Conservation (phyloP, 352 stramenopile species). For the Thalassiosira livingstoniorum region DNA sequence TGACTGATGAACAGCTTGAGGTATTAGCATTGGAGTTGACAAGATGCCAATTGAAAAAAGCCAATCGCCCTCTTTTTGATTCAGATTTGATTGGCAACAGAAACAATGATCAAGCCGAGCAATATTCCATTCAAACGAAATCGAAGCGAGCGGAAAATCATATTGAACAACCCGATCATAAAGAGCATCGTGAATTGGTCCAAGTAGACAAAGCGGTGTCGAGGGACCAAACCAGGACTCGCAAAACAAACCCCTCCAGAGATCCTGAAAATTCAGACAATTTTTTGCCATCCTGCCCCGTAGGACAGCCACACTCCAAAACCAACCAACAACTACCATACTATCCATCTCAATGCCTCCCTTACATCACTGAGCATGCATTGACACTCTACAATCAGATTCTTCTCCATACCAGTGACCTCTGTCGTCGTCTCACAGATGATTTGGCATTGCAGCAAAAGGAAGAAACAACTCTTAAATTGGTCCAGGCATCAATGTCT, state of each 20-base stretch:
- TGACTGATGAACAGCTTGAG: conserved; percentile 42
- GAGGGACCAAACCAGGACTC: neutral
- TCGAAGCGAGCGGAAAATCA: neutral
- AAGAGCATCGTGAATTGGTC: neutral
- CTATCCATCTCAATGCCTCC: conserved; percentile 36
- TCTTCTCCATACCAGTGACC: conserved; percentile 24
- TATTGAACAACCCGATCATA: neutral
- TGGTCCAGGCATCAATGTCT: conserved; percentile 19
- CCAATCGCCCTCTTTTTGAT: conserved; percentile 25
- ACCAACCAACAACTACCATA: conserved; percentile 13
- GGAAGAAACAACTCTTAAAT: conserved; percentile 18
- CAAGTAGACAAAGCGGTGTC: neutral
- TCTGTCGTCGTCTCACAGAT: conserved; percentile 33
- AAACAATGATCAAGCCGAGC: neutral
- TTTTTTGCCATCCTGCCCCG: neutral
- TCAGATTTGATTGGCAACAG: neutral
- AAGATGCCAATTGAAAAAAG: conserved; percentile 44
- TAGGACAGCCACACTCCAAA: neutral
- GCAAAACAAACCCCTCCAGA: too few relatives aligned
- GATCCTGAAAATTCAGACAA: neutral
- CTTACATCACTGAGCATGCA: conserved; percentile 36
- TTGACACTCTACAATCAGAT: conserved; percentile 42
- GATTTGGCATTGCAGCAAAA: conserved; percentile 35
- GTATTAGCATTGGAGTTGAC: conserved; percentile 45
- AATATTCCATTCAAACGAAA: conserved; percentile 13